Conservation (phyloP, 2,329 filamentous ascomycete species). For the Celoporthe dispersa region DNA sequence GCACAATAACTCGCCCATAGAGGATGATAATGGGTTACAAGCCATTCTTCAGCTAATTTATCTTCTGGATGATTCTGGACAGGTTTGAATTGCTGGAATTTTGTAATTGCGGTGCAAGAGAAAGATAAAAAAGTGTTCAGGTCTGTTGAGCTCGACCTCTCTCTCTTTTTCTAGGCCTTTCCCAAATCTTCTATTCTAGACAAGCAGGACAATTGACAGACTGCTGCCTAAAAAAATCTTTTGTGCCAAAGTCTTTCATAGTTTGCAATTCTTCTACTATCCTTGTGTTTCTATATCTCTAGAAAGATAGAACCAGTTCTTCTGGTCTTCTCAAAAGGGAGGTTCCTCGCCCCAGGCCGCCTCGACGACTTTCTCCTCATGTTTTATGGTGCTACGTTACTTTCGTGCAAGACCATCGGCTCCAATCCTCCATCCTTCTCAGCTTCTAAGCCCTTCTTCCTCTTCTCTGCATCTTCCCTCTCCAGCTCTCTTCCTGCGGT, state of each 20-base stretch:
- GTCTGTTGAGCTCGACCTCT: too few species aligned
- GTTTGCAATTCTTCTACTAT: neutral
- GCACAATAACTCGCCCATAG: neutral
- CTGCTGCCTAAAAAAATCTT: neutral
- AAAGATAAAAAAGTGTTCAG: too few species aligned
- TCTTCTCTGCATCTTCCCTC: neutral
- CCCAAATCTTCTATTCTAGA: neutral
- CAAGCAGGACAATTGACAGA: too few species aligned
- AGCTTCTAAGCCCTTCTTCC: neutral
- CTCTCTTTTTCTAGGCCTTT: too few species aligned
- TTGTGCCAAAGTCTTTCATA: too few species aligned
- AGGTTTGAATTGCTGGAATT: neutral
- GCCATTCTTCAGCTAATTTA: neutral
- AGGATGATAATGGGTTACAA: neutral
- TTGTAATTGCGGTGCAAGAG: too few species aligned
- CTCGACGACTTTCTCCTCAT: neutral
- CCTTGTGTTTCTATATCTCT: neutral
- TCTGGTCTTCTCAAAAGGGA: neutral
- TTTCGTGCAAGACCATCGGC: constrained; percentile 5
- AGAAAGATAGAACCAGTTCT: neutral
- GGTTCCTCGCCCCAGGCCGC: neutral
- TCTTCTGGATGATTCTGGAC: neutral
- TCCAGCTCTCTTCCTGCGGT: constrained; percentile 1
- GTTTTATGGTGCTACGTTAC: neutral
- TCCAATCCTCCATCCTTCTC: constrained; percentile 14